Conservation (phyloP, 441 rosid species). For the Gossypium gossypioides region DNA sequence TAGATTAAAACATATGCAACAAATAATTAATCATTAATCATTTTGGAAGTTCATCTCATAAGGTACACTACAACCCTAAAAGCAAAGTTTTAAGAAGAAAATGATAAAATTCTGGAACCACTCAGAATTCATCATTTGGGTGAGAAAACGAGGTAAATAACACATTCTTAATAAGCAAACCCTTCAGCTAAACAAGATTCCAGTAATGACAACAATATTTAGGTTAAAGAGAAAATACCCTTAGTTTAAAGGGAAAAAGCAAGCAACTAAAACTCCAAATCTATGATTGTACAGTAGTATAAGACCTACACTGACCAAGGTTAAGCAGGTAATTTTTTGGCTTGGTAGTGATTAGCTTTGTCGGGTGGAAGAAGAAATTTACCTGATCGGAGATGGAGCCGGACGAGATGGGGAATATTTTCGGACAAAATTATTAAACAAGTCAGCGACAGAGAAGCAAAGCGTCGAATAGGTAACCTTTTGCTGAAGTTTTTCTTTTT, state of each 20-base stretch:
- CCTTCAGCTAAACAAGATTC: not conserved
- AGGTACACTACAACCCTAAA: not conserved
- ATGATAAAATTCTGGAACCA: not conserved
- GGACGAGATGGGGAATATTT: not conserved
- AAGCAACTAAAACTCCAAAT: not conserved
- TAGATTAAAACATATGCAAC: not conserved
- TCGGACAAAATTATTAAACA: not conserved
- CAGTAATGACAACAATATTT: not conserved
- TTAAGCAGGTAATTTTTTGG: not conserved
- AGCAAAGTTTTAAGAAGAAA: not conserved
- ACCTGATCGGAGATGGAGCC: constrained; percentile 23
- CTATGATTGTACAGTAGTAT: not conserved
- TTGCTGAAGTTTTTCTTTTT: constrained; percentile 17
- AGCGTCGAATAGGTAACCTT: not conserved
- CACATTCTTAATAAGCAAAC: not conserved
- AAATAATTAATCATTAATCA: not conserved
- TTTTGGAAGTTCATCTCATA: not conserved
- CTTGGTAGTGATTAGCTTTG: not conserved
- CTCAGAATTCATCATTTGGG: not conserved
- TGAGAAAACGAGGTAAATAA: not conserved
- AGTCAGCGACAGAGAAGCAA: not conserved
- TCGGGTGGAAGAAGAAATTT: not conserved
- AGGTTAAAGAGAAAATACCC: not conserved
- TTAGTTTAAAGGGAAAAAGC: not conserved
- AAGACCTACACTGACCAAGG: not conserved